Base-by-base conservation (phyloP, 78 protist genomes). In the Chrysochromulina tobinii region DNA sequence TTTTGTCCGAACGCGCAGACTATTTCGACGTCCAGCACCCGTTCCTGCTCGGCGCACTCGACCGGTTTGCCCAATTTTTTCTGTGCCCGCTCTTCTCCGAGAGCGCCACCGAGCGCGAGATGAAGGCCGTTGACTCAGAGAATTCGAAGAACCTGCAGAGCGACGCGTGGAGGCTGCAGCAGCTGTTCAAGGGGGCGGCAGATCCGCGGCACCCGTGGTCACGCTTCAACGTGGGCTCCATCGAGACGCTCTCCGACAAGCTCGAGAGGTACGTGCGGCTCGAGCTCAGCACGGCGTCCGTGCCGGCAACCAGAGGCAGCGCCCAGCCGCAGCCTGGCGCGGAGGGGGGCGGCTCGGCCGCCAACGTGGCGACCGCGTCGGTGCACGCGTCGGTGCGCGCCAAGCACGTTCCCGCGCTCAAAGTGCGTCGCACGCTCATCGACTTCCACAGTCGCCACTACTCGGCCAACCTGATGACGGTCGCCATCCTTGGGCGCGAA, bases 21-120 rank as follows among this genome's bases (percentile, higher is more conserved):
- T 90, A 75, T 51, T 68, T 81, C 93, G 54, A 90, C 73, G 92
- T 94, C 58, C 66, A 23, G 79, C 87, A 27, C 61, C 12, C 50
- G 21, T 12, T 3, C 38, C 64, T 54, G 14, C 51, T 50, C 23
- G 64, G 48, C 23, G 87, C 87, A 0, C 87, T 79, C 58, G 88
- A 83, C 88, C 38, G 67, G 21, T 83, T 83, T 23, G 48, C 88
- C 12, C 88, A 54, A 9, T 83, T 83, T 54, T 83, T 83, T 54
- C 0, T 27, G 14, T 2, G 38, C 38, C 88, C 88, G 21, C 88
- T 83, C 38, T 58, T 83, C 88, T 58, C 88, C 12, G 88, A 79
- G 61, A 5, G 23, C 18, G 61, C 48, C n/a, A 0, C 66, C 0
- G 51, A 3, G 67, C 87, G 87, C 67, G 88, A 83, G 88, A 17